A percentile compares a stretch with the other conserved stretches of the same genome.
Evolutionary conservation across 1,284 basidiomycete genomes (phyloP).

Genomic region (Kwoniella shivajii): DNA sequence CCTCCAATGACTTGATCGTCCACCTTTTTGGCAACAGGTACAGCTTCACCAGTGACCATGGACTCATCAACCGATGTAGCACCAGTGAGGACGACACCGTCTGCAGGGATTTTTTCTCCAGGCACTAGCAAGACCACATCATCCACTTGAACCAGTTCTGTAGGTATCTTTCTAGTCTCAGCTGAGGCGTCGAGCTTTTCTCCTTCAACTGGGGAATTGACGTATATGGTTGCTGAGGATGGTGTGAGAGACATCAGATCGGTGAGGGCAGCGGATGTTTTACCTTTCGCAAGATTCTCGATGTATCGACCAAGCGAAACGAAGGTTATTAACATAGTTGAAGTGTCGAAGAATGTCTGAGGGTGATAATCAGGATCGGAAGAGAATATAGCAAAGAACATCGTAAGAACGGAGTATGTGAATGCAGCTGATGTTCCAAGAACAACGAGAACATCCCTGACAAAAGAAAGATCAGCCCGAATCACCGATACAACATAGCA

Average conservation of each 20-base stretch:
- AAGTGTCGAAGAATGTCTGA: slow-evolving; percentile 96
- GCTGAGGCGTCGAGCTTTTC: slow-evolving; percentile 62
- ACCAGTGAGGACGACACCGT: slow-evolving; percentile 85
- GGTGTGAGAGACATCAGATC: slow-evolving; percentile 94
- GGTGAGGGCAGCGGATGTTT: slow-evolving; percentile 93
- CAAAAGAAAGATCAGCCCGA: not conserved
- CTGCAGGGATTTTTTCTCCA: slow-evolving; percentile 94
- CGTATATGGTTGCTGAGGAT: slow-evolving; percentile 93
- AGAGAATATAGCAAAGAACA: slow-evolving; percentile 68
- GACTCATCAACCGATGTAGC: slow-evolving; percentile 91
- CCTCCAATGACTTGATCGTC: slow-evolving; percentile 91
- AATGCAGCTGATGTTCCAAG: slow-evolving; percentile 94
- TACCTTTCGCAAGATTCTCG: slow-evolving; percentile 95
- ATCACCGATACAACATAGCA: not conserved
- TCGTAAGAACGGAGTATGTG: slow-evolving; percentile 76
- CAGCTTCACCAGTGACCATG: slow-evolving; percentile 95
- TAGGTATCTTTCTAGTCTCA: slow-evolving; percentile 84
- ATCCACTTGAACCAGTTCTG: slow-evolving; percentile 91
- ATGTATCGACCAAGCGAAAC: slow-evolving; percentile 93
- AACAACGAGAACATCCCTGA: slow-evolving; percentile 95
- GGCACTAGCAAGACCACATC: slow-evolving; percentile 94
- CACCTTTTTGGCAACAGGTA: slow-evolving; percentile 79
- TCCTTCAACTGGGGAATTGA: slow-evolving; percentile 52
- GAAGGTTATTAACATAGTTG: slow-evolving; percentile 98
- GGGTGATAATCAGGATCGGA: slow-evolving; percentile 68